These are phyloP conservation scores for Aspergillus asperescens DNA, from an alignment of 495 filamentous ascomycete genomes.

Conservation along the genomic window DNA sequence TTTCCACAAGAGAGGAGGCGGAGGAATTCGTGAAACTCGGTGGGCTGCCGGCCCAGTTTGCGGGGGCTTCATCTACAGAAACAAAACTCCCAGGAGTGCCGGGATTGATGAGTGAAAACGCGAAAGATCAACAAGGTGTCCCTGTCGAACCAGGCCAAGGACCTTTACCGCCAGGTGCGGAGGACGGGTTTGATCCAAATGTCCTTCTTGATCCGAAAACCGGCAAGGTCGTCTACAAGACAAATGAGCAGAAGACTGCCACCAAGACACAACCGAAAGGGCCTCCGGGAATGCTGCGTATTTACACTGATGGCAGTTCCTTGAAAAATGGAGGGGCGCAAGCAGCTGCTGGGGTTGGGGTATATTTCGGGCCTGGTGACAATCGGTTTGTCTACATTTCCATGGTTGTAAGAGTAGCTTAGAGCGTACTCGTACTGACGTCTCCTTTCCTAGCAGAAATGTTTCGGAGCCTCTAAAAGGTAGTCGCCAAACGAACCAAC, in stretches of 20 bases:
- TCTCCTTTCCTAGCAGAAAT: constrained; percentile 55
- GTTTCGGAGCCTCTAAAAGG: constrained; percentile 77
- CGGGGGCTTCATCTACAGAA: constrained; percentile 21
- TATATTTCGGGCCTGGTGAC: constrained; percentile 76
- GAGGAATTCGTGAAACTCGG: constrained; percentile 61
- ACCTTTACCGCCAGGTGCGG: constrained; percentile 48
- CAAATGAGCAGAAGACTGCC: constrained; percentile 39
- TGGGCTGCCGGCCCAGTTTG: constrained; percentile 21
- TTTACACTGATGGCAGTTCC: constrained; percentile 88
- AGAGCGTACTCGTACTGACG: constrained; percentile 21
- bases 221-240: constrained; percentile 58
- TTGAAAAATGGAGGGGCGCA: constrained; percentile 67
- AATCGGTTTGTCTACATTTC: constrained; percentile 49
- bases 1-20: constrained; percentile 71
- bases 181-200: constrained; percentile 60
- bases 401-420: background rate
- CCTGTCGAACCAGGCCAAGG: constrained; percentile 51
- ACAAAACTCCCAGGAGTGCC: constrained; percentile 21
- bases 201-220: constrained; percentile 50
- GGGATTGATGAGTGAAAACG: constrained; percentile 28
- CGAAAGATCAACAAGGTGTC: constrained; percentile 36
- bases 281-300: constrained; percentile 52
- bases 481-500: constrained; percentile 81
- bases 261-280: constrained; percentile 40
- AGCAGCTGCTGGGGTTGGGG: constrained; percentile 78